phyloP scores from a whole-genome alignment of 2,329 filamentous ascomycete genomes.

The Verticillium alfalfae region DNA sequence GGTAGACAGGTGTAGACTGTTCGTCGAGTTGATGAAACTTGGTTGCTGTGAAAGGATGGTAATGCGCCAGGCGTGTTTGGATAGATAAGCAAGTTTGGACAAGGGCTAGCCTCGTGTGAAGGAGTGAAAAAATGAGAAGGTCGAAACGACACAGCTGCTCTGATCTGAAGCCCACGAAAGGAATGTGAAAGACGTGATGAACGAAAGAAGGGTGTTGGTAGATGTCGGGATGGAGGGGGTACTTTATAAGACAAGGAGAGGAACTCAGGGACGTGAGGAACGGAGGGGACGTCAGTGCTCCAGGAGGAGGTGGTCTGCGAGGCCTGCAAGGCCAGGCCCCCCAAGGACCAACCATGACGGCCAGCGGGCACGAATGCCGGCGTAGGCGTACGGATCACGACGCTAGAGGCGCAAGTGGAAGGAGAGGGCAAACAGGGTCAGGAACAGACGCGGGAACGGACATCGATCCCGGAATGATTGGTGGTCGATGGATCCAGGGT shows the following conservation, averaged over 20 bases:
- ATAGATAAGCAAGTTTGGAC: constrained; percentile 16
- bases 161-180: constrained; percentile 11
- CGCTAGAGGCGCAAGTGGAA: constrained; percentile 6
- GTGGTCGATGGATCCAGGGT: constrained; percentile 16
- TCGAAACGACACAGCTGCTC: constrained; percentile 11
- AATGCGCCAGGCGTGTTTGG: constrained; percentile 18
- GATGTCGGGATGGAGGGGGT: constrained; percentile 9
- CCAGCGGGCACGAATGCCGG: background rate
- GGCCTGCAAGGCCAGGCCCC: background rate
- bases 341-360: background rate
- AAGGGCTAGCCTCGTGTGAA: constrained; percentile 29
- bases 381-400: background rate
- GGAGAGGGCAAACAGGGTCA: constrained; percentile 15
- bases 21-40: constrained; percentile 6
- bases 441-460: constrained; percentile 27
- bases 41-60: constrained; percentile 11
- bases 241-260: constrained; percentile 11
- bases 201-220: constrained; percentile 4
- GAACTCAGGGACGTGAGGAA: background rate
- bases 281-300: background rate
- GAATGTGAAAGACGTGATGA: constrained; percentile 12
- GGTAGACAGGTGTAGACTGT: background rate
- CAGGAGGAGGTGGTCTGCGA: too few relatives aligned
- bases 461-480: constrained; percentile 24
- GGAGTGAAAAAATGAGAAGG: constrained; percentile 16